phyloP scores from a whole-genome alignment of 2,329 filamentous ascomycete species.

The Thermoascus crustaceus region DNA sequence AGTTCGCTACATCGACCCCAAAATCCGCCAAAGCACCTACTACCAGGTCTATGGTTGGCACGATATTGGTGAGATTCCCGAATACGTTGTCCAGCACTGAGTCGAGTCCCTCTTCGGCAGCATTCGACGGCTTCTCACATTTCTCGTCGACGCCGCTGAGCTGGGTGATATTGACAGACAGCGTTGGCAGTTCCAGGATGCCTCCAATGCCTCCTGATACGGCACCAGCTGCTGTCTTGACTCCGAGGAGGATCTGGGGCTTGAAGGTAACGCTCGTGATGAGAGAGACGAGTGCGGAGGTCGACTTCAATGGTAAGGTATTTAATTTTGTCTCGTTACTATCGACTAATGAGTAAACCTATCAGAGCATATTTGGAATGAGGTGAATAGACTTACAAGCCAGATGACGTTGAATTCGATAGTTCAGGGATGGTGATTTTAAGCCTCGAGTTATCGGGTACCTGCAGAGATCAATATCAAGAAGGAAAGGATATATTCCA shows the following conservation, averaged over 20 bases:
- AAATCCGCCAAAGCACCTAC: constrained; percentile 12
- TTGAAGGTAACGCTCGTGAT: constrained; percentile 10
- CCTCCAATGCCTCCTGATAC: constrained; percentile 15
- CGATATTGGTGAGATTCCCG: constrained; percentile 12
- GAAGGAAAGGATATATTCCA: too few relatives aligned
- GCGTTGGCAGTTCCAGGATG: constrained; percentile 14
- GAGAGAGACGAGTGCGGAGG: constrained; percentile 5
- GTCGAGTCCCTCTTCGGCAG: too few relatives aligned
- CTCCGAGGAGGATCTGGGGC: constrained; percentile 14
- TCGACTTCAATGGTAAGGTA: constrained; percentile 12
- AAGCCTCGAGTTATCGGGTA: constrained; percentile 11
- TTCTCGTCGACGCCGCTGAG: constrained; percentile 12
- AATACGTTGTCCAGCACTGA: constrained; percentile 6
- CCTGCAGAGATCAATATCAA: constrained; percentile 6
- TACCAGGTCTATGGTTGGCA: constrained; percentile 13
- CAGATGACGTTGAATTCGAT: constrained; percentile 18
- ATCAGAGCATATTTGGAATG: not conserved
- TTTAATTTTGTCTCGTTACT: constrained; percentile 12
- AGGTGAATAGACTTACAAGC: constrained; percentile 22
- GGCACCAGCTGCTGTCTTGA: constrained; percentile 6
- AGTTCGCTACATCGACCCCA: constrained; percentile 8
- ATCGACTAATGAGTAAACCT: too few relatives aligned
- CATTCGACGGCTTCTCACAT: constrained; percentile 9
- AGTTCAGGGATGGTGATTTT: constrained; percentile 9
- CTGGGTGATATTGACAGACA: constrained; percentile 14